Conservation (phyloP, 441 rosid species). For the Populus hybrid region DNA sequence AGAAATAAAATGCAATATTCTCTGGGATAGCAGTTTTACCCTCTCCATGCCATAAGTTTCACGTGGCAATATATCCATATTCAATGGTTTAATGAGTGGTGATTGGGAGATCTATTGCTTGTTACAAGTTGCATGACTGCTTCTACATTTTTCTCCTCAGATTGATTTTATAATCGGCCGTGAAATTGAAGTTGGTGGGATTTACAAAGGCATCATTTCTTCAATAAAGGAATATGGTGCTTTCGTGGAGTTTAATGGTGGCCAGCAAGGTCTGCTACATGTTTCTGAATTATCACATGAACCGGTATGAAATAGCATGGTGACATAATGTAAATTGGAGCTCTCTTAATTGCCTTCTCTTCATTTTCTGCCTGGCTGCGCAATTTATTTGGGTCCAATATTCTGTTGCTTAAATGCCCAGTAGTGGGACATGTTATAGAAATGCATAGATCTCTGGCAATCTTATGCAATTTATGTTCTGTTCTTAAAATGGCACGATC, state of each 20-base stretch:
- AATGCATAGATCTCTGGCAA: not conserved
- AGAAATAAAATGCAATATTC: not conserved
- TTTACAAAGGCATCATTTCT: conserved; percentile 83
- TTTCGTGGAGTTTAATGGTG: conserved; percentile 94
- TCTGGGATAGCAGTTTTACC: not conserved
- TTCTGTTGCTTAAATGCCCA: not conserved
- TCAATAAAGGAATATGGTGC: conserved; percentile 98
- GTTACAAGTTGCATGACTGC: conserved; percentile 1
- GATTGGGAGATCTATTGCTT: conserved; percentile 2
- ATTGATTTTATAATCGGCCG: conserved; percentile 78
- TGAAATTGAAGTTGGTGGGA: conserved; percentile 83
- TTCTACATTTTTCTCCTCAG: conserved; percentile 38
- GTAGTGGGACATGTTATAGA: not conserved
- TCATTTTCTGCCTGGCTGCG: not conserved
- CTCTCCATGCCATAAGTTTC: not conserved
- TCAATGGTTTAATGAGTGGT: not conserved
- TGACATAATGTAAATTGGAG: not conserved
- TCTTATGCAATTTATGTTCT: not conserved
- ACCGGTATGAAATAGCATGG: conserved; percentile 45
- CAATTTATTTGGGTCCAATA: not conserved
- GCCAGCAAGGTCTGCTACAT: conserved; percentile 92
- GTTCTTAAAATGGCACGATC: not conserved
- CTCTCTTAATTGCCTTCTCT: not conserved
- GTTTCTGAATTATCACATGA: conserved; percentile 93
- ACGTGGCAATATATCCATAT: not conserved